These are phyloP conservation scores for Cyclotella distinguenda DNA, from an alignment of 108 stramenopile species.

Conservation along the genomic window DNA sequence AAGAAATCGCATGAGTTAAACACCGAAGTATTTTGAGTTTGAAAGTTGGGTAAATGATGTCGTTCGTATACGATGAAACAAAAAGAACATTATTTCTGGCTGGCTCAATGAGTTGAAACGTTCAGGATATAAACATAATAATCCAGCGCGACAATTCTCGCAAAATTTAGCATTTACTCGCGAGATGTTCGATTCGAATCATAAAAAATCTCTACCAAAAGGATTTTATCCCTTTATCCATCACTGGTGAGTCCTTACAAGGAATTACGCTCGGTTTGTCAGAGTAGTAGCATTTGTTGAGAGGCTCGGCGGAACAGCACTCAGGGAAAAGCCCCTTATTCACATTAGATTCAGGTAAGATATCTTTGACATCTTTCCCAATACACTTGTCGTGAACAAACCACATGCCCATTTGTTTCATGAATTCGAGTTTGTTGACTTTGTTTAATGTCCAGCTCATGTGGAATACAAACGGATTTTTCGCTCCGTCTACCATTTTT, in stretches of 20 bases:
- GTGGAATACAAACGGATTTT: slow-evolving; percentile 48
- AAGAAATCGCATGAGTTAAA: too few relatives aligned
- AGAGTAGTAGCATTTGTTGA: slow-evolving; percentile 53
- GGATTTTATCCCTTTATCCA: slow-evolving; percentile 40
- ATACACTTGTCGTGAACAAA: slow-evolving; percentile 58
- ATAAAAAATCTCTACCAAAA: too few relatives aligned
- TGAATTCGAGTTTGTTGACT: slow-evolving; percentile 71
- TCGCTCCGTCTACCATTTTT: slow-evolving; percentile 30
- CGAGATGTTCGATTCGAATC: too few relatives aligned
- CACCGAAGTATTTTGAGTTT: too few relatives aligned
- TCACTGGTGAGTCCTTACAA: slow-evolving; percentile 51
- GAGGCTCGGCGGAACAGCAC: slow-evolving; percentile 56
- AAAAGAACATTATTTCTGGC: too few relatives aligned
- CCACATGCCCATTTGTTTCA: slow-evolving; percentile 80
- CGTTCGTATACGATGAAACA: too few relatives aligned
- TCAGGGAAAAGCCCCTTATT: slow-evolving; percentile 1
- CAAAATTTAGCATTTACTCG: too few relatives aligned
- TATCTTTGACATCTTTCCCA: slow-evolving; percentile 21
- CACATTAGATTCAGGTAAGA: slow-evolving; percentile 11
- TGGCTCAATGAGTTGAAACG: too few relatives aligned
- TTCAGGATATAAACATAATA: too few relatives aligned
- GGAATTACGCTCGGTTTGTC: slow-evolving; percentile 71
- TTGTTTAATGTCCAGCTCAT: slow-evolving; percentile 86
- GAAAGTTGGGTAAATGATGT: too few relatives aligned
- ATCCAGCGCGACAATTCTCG: too few relatives aligned